Evolutionary conservation across 1,284 basidiomycete genomes (phyloP).

Genomic region (Fomitopsis pinicola): DNA sequence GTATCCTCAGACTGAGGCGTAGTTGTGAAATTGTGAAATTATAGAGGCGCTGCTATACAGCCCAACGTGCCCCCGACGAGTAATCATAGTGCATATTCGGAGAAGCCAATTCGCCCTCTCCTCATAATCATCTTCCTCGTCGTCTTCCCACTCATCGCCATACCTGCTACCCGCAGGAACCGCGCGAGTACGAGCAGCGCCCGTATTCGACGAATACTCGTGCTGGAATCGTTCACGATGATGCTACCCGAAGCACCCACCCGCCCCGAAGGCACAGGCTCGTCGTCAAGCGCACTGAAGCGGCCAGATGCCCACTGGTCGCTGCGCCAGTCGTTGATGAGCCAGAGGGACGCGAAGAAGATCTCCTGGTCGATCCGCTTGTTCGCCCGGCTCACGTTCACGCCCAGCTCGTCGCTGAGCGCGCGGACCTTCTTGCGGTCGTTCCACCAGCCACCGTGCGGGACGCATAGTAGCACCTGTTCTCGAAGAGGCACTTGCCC

Average conservation of each 20-base stretch:
- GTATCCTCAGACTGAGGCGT: too few species aligned
- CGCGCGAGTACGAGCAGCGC: too few species aligned
- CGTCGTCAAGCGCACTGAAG: neutral
- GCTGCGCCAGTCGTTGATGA: neutral
- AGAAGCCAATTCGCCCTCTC: conserved; percentile 28
- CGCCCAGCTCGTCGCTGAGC: neutral
- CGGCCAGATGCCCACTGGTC: neutral
- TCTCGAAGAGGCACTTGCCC: conserved; percentile 28
- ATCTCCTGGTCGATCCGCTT: neutral
- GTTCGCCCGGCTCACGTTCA: neutral
- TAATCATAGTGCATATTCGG: too few species aligned
- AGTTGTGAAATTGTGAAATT: too few species aligned
- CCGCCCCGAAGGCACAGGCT: neutral
- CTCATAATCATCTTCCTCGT: too few species aligned
- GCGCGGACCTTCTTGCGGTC: neutral
- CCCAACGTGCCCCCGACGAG: too few species aligned
- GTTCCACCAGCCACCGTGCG: neutral
- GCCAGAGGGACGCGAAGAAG: neutral
- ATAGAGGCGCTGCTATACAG: too few species aligned
- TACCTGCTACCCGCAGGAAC: too few species aligned
- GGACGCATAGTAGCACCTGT: conserved; percentile 24
- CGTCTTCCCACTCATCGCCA: conserved; percentile 9
- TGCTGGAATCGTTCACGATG: neutral
- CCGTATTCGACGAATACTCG: neutral
- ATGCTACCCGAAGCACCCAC: neutral